Conservation (phyloP, 2,329 filamentous ascomycete genomes). For the Sporothrix phasma region DNA sequence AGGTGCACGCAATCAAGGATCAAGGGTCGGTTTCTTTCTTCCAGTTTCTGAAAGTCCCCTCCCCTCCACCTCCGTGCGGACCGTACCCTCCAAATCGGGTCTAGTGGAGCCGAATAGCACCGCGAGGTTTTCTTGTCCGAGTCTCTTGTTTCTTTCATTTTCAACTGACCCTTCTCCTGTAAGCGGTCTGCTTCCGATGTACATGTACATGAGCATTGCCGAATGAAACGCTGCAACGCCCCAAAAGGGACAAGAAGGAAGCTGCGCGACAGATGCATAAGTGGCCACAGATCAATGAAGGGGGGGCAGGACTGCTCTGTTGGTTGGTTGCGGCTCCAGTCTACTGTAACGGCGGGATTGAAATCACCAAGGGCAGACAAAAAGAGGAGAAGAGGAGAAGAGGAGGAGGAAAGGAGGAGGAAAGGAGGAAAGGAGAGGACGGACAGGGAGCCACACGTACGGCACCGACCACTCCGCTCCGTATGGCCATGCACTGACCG, state of each 20-base stretch:
- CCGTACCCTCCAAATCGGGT: background rate
- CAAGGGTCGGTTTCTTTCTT: background rate
- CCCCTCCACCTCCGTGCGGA: background rate
- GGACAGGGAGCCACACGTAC: too few species aligned
- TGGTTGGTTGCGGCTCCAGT: background rate
- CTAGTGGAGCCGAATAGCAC: background rate
- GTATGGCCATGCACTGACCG: background rate
- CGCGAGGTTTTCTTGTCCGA: background rate
- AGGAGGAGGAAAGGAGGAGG: too few species aligned
- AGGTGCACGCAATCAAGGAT: background rate
- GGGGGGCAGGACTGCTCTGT: background rate
- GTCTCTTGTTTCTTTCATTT: background rate
- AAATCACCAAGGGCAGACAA: background rate
- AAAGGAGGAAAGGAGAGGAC: too few species aligned
- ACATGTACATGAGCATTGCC: too few species aligned
- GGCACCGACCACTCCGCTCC: background rate
- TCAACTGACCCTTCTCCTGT: too few species aligned
- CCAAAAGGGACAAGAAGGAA: background rate
- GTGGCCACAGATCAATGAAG: background rate
- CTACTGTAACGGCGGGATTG: background rate
- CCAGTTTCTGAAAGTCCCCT: background rate
- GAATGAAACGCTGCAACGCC: conserved; percentile 10
- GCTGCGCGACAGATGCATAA: background rate
- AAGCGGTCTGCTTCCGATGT: background rate
- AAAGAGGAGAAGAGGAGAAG: background rate